A percentile compares a stretch with the other conserved stretches of the same genome.
phyloP scores from a whole-genome alignment of 2,329 filamentous ascomycete species.

The Hypoxylon sp. region DNA sequence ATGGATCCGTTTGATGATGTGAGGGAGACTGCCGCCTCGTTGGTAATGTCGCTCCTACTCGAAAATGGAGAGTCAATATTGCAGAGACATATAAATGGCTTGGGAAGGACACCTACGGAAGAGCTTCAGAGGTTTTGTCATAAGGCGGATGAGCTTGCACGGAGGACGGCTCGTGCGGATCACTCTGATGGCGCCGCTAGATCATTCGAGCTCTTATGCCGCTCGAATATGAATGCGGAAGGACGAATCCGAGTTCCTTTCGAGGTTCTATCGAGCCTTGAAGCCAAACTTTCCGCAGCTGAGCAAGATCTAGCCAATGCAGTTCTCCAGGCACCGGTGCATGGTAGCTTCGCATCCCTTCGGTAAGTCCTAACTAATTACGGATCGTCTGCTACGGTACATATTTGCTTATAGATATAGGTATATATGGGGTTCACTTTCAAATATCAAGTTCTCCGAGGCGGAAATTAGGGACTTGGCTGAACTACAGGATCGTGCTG shows the following conservation, averaged over 20 bases:
- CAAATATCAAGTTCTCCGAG: slow-evolving; percentile 57
- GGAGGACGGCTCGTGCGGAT: slow-evolving; percentile 84
- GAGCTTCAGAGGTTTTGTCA: slow-evolving; percentile 63
- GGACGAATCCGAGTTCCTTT: slow-evolving; percentile 66
- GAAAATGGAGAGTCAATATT: slow-evolving; percentile 49
- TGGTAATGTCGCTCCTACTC: slow-evolving; percentile 65
- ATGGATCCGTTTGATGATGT: slow-evolving; percentile 96
- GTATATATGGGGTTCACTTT: slow-evolving; percentile 67
- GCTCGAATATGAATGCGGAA: slow-evolving; percentile 62
- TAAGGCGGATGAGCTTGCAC: slow-evolving; percentile 70
- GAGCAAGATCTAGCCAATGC: slow-evolving; percentile 75
- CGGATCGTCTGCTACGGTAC: not conserved
- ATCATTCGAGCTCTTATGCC: slow-evolving; percentile 77
- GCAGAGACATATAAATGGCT: slow-evolving; percentile 17
- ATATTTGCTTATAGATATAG: slow-evolving; percentile 49
- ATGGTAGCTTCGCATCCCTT: slow-evolving; percentile 77
- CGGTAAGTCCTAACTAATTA: slow-evolving; percentile 58
- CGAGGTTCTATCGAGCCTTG: slow-evolving; percentile 70
- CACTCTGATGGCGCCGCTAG: slow-evolving; percentile 92
- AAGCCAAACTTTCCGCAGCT: slow-evolving; percentile 73
- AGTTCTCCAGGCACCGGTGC: slow-evolving; percentile 74
- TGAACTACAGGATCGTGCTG: slow-evolving; percentile 66
- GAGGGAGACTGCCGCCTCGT: slow-evolving; percentile 67
- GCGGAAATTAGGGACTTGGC: slow-evolving; percentile 55
- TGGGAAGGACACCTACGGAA: slow-evolving; percentile 43